Percentiles rank a stretch among this genome's conserved stretches.
Evolutionary conservation across 2,329 filamentous ascomycete species (phyloP).

Genomic region (Colletotrichum noveboracense): DNA sequence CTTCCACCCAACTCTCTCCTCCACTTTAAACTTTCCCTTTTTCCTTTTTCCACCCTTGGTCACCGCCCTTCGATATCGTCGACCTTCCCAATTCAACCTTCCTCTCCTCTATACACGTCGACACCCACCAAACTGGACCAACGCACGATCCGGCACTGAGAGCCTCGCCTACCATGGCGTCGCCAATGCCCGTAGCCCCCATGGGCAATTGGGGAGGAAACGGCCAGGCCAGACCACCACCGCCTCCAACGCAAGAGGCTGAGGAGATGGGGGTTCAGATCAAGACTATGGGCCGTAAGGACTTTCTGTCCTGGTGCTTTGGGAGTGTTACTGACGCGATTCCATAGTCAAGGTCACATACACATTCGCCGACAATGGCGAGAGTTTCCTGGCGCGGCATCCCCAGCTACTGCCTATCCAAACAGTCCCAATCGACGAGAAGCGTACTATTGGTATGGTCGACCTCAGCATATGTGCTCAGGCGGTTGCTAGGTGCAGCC

Average conservation of each 20-base stretch:
- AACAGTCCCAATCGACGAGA: slow-evolving; percentile 80
- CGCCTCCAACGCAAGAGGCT: slow-evolving; percentile 28
- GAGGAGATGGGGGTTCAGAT: slow-evolving; percentile 60
- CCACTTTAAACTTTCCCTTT: slow-evolving; percentile 13
- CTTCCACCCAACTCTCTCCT: neutral
- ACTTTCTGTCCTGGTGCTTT: neutral
- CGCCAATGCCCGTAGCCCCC: slow-evolving; percentile 38
- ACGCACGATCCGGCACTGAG: neutral
- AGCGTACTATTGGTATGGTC: slow-evolving; percentile 82
- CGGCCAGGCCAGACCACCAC: slow-evolving; percentile 23
- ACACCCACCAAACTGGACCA: neutral
- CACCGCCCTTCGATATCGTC: slow-evolving; percentile 9
- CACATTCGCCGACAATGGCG: slow-evolving; percentile 88
- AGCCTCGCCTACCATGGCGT: slow-evolving; percentile 40
- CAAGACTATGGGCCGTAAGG: slow-evolving; percentile 72
- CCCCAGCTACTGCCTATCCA: slow-evolving; percentile 81
- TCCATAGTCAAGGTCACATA: slow-evolving; percentile 90
- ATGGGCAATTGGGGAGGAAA: slow-evolving; percentile 36
- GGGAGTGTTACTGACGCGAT: slow-evolving; percentile 1
- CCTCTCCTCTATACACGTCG: neutral
- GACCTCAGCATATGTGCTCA: slow-evolving; percentile 88
- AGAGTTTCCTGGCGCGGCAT: slow-evolving; percentile 87
- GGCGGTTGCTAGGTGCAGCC: slow-evolving; percentile 79
- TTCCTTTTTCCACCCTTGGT: slow-evolving; percentile 3
- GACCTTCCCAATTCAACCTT: neutral